phyloP scores from a whole-genome alignment of 164 flowering plant genomes.

The Warburgia ugandensis region DNA sequence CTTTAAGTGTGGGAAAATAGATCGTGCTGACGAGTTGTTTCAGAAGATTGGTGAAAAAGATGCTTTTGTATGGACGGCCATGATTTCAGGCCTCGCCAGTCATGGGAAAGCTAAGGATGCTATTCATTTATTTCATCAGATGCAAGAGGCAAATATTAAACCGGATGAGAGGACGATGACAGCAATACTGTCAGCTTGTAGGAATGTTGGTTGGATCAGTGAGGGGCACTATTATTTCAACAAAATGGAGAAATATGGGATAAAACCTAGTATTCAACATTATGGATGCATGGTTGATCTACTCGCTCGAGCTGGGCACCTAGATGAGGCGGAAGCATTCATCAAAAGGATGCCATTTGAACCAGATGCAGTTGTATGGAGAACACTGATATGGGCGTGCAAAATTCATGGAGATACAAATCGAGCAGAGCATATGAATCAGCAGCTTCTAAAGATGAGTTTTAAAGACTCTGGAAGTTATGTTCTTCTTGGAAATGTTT shows the following conservation, averaged over 20 bases:
- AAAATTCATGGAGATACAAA: constrained; percentile 31
- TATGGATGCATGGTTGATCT: constrained; percentile 51
- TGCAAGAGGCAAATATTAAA: constrained; percentile 17
- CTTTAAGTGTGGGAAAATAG: constrained; percentile 41
- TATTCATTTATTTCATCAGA: constrained; percentile 22
- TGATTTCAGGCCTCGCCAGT: constrained; percentile 38
- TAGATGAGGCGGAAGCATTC: constrained; percentile 38
- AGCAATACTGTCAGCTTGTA: constrained; percentile 43
- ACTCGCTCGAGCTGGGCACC: constrained; percentile 32
- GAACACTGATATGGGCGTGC: constrained; percentile 39
- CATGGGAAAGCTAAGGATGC: constrained; percentile 39
- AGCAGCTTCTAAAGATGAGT: constrained; percentile 18
- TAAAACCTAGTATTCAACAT: constrained; percentile 39
- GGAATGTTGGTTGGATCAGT: constrained; percentile 33
- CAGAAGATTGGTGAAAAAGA: constrained; percentile 18
- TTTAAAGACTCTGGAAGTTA: constrained; percentile 28
- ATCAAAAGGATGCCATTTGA: constrained; percentile 33
- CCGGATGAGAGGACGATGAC: constrained; percentile 43
- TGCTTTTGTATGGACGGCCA: constrained; percentile 40
- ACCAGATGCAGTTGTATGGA: constrained; percentile 36
- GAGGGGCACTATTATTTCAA: constrained; percentile 22
- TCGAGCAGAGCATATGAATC: constrained; percentile 28
- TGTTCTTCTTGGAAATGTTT: constrained; percentile 35
- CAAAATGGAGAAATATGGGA: constrained; percentile 17
- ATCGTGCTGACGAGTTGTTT: constrained; percentile 27